A percentile compares a stretch with the other conserved stretches of the same genome.
Evolutionary conservation across 192 early-diverging fungal species (phyloP).

Genomic region (Spinellus fusiger): DNA sequence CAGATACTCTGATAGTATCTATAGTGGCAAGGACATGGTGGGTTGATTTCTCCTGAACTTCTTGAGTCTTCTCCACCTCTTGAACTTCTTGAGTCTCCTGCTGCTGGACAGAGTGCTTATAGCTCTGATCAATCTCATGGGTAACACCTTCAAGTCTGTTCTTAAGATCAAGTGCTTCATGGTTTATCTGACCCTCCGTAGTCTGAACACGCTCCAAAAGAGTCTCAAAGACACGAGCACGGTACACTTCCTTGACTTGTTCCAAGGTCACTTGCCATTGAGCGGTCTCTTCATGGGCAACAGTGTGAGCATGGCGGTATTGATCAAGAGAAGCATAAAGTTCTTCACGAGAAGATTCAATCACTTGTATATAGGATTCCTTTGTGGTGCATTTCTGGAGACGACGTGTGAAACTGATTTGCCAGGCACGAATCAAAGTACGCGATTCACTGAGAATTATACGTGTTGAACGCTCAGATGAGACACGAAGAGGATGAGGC

Average conservation of each 20-base stretch:
- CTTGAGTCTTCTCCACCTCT: not conserved
- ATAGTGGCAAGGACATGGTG: slow-evolving; percentile 2
- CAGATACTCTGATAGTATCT: slow-evolving; percentile 18
- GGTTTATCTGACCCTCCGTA: not conserved
- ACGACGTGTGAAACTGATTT: slow-evolving; percentile 14
- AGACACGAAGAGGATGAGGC: slow-evolving; percentile 2
- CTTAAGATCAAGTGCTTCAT: not conserved
- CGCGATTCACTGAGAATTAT: slow-evolving; percentile 8
- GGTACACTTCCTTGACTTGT: slow-evolving; percentile 20
- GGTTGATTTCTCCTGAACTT: slow-evolving; percentile 4
- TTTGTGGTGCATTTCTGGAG: slow-evolving; percentile 7
- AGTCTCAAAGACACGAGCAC: slow-evolving; percentile 16
- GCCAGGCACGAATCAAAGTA: slow-evolving; percentile 10
- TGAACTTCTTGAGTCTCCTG: not conserved
- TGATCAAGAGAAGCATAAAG: slow-evolving; percentile 14
- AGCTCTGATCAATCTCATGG: slow-evolving; percentile 11
- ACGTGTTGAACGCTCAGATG: slow-evolving; percentile 2
- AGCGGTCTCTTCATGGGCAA: not conserved
- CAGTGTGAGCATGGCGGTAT: not conserved
- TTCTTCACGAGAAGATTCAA: slow-evolving; percentile 12
- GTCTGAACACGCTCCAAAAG: slow-evolving; percentile 6
- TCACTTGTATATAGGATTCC: not conserved
- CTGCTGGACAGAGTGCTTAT: not conserved
- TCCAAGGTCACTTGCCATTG: slow-evolving; percentile 15
- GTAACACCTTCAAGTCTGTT: not conserved